Conservation (phyloP, 805 yeast species). For the Candida broadrunensis region DNA sequence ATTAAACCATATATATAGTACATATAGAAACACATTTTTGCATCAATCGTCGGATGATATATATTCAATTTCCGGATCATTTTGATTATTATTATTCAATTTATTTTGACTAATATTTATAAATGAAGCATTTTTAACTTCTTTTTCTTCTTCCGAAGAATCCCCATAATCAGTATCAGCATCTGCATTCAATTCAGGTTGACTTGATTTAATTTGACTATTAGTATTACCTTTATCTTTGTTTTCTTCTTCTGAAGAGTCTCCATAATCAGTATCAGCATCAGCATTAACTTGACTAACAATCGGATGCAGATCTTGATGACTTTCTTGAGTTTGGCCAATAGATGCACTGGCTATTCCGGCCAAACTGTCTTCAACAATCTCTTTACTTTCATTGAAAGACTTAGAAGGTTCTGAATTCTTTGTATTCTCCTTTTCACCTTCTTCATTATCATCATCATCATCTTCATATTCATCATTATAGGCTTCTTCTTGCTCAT, state of each 20-base stretch:
- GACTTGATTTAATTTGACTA: neutral
- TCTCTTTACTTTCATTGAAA: too few relatives aligned
- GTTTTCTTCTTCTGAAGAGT: neutral
- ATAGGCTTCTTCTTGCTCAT: slow-evolving; percentile 7
- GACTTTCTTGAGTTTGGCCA: too few relatives aligned
- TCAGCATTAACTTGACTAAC: too few relatives aligned
- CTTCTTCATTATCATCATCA: too few relatives aligned
- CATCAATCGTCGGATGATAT: slow-evolving; percentile 5
- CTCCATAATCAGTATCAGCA: slow-evolving; percentile 3
- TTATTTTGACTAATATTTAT: neutral
- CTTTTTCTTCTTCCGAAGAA: slow-evolving; percentile 5
- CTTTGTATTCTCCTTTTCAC: neutral
- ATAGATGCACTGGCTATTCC: too few relatives aligned
- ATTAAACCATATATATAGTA: too few relatives aligned
- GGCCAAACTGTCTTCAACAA: too few relatives aligned
- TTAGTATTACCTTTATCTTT: neutral
- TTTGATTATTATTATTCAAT: neutral
- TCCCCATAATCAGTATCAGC: slow-evolving; percentile 5
- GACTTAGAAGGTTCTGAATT: neutral
- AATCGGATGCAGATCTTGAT: neutral
- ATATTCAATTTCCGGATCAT: slow-evolving; percentile 9
- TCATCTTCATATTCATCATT: slow-evolving; percentile 12
- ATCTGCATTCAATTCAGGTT: neutral
- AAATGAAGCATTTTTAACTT: neutral
- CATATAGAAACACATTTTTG: too few relatives aligned